A percentile compares a stretch with the other conserved stretches of the same genome.
Evolutionary conservation across 2,329 filamentous ascomycete genomes (phyloP).

Genomic region (Allantophomopsis cytisporea): DNA sequence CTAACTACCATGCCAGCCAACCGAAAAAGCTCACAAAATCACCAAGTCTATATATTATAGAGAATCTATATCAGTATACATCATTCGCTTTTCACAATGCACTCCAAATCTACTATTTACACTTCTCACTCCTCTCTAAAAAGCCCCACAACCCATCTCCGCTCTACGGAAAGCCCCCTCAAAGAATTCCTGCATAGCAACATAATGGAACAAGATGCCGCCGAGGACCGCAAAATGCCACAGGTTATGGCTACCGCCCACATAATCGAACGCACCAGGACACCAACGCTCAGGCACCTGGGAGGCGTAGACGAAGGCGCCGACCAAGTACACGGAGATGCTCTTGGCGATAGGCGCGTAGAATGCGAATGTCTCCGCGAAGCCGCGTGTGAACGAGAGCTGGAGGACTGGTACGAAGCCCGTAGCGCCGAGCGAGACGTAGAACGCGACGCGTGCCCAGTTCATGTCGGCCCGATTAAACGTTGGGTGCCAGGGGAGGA

Average conservation of each 20-base stretch:
- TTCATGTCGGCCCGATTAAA: conserved; percentile 92
- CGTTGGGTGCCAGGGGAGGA: conserved; percentile 88
- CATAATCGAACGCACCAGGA: conserved; percentile 88
- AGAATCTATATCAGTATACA: no score
- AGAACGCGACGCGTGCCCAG: conserved; percentile 87
- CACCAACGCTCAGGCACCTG: conserved; percentile 89
- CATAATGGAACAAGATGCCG: conserved; percentile 94
- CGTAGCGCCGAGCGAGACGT: conserved; percentile 72
- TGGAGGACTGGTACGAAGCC: conserved; percentile 84
- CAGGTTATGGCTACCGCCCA: conserved; percentile 90
- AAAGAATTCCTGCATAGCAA: conserved; percentile 93
- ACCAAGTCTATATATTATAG: no score
- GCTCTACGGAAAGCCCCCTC: conserved; percentile 60
- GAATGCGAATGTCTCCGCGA: conserved; percentile 74
- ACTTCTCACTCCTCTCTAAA: conserved; percentile 2
- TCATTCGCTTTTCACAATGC: no score
- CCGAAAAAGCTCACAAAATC: no score
- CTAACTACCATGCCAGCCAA: no score
- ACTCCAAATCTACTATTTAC: background rate
- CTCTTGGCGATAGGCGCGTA: conserved; percentile 82
- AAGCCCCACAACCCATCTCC: conserved; percentile 14
- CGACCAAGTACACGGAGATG: conserved; percentile 70
- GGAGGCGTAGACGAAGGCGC: conserved; percentile 78
- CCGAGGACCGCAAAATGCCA: conserved; percentile 94
- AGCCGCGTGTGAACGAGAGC: conserved; percentile 62